Evolutionary conservation across 148 eudicot species (phyloP).

Genomic region (Vaccinium darrowii): DNA sequence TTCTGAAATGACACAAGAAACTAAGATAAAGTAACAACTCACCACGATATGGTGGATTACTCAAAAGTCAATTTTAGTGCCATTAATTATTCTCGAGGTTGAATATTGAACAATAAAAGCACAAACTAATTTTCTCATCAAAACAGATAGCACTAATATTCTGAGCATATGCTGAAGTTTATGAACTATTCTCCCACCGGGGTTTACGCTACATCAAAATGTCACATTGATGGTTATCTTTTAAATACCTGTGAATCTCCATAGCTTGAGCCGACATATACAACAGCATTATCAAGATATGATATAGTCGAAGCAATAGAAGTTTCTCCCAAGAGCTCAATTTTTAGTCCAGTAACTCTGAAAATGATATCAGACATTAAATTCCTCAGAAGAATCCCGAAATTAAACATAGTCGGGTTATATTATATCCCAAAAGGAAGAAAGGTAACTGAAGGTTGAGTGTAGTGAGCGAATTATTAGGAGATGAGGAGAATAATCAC

Average conservation of each 20-base stretch:
- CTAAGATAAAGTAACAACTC: not conserved
- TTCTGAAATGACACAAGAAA: not conserved
- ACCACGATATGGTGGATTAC: not conserved
- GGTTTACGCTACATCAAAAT: not conserved
- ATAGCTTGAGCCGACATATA: constrained; percentile 89
- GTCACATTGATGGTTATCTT: not conserved
- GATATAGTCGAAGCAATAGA: constrained; percentile 93
- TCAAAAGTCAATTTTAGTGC: not conserved
- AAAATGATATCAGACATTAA: constrained; percentile 20
- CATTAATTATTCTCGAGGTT: not conserved
- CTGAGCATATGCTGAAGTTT: not conserved
- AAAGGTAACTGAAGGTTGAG: not conserved
- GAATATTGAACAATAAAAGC: not conserved
- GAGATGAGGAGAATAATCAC: constrained; percentile 25
- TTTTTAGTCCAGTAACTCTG: constrained; percentile 97
- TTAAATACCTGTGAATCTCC: constrained; percentile 94
- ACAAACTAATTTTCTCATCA: not conserved
- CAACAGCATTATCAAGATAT: constrained; percentile 94
- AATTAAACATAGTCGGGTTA: not conserved
- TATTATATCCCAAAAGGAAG: not conserved
- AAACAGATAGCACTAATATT: not conserved
- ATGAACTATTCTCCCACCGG: no score
- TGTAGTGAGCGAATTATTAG: not conserved
- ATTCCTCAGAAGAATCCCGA: not conserved
- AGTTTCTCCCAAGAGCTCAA: constrained; percentile 95